These are phyloP conservation scores for Scytalidium lignicola DNA, from an alignment of 2,329 filamentous ascomycete species.

Conservation along the genomic window DNA sequence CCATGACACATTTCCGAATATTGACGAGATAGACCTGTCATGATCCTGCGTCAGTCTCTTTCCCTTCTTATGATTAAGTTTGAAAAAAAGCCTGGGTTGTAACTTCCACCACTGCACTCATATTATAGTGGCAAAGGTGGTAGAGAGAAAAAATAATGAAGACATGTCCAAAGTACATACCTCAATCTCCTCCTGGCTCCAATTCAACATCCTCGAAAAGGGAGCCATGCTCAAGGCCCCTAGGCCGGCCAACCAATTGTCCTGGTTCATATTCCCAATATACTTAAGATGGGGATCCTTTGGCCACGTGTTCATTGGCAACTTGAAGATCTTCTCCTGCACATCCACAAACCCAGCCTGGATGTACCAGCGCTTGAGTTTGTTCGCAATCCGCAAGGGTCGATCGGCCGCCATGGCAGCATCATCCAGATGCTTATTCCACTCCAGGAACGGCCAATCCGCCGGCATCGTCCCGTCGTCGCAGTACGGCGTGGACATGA, in stretches of 20 bases:
- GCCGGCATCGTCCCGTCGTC: conserved; percentile 40
- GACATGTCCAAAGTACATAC: conserved; percentile 5
- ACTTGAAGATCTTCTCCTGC: conserved; percentile 29
- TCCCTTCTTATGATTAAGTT: too few relatives aligned
- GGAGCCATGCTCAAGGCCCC: conserved; percentile 20
- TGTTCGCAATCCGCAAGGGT: conserved; percentile 24
- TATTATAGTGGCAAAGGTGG: too few relatives aligned
- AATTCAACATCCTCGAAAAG: conserved; percentile 20
- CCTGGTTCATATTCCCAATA: conserved; percentile 18
- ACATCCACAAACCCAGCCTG: conserved; percentile 27
- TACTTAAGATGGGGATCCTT: conserved; percentile 25
- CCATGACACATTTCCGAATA: conserved; percentile 19
- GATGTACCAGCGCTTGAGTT: conserved; percentile 15
- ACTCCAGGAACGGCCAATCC: conserved; percentile 29
- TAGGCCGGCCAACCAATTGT: conserved; percentile 21
- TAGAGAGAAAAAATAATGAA: too few relatives aligned
- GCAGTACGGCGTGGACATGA: conserved; percentile 20
- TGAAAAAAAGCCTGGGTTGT: too few relatives aligned
- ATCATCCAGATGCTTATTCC: conserved; percentile 5
- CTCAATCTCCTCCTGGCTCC: conserved; percentile 27
- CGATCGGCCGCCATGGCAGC: conserved; percentile 30
- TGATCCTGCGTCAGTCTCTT: neutral
- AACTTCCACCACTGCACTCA: too few relatives aligned
- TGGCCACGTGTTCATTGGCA: conserved; percentile 49
- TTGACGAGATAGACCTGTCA: conserved; percentile 22